A percentile compares a stretch with the other conserved stretches of the same genome.
Evolutionary conservation across 768 basidiomycete genomes (phyloP).

Genomic region (Holtermannia corniformis): DNA sequence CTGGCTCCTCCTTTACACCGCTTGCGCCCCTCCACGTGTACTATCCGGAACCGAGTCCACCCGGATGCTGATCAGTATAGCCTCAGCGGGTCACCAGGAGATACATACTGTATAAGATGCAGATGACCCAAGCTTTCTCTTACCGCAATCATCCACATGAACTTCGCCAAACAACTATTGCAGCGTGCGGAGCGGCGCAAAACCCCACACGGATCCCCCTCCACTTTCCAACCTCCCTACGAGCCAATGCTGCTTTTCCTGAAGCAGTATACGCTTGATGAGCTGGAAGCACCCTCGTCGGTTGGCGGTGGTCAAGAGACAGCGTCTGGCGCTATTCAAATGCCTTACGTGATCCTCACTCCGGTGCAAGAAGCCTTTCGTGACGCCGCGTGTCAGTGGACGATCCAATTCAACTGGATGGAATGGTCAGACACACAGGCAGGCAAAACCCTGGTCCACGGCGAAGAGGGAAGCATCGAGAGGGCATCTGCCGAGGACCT

Average conservation of each 20-base stretch:
- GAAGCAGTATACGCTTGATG: not conserved
- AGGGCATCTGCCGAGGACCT: not conserved
- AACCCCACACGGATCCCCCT: too few species aligned
- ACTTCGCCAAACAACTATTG: too few species aligned
- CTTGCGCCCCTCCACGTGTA: too few species aligned
- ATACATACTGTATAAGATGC: too few species aligned
- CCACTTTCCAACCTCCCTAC: too few species aligned
- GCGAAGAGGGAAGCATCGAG: not conserved
- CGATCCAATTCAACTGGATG: not conserved
- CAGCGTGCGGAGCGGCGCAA: too few species aligned
- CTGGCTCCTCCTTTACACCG: too few species aligned
- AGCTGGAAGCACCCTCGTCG: not conserved
- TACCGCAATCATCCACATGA: too few species aligned
- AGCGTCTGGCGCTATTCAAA: not conserved
- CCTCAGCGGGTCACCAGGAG: too few species aligned
- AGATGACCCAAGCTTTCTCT: too few species aligned
- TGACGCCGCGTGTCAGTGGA: not conserved
- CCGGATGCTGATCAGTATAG: too few species aligned
- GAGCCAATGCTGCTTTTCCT: not conserved
- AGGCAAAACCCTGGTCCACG: not conserved
- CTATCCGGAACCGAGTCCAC: too few species aligned
- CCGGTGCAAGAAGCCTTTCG: not conserved
- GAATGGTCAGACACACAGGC: not conserved
- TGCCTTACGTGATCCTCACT: not conserved
- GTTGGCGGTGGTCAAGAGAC: not conserved